Conservation (phyloP, 306 rosid species). For the Acacia acuminata region DNA sequence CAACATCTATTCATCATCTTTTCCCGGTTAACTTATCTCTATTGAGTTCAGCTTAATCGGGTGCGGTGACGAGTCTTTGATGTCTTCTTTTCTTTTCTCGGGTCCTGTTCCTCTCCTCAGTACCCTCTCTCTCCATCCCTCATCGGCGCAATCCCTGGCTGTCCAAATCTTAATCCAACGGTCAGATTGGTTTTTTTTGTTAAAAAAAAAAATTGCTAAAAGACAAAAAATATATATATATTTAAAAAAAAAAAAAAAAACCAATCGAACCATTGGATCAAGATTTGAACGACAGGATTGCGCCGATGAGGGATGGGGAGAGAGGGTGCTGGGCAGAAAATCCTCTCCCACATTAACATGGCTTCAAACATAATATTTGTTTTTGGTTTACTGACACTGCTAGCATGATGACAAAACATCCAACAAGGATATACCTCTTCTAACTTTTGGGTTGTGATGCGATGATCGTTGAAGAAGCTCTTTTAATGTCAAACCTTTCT, state of each 20-base stretch:
- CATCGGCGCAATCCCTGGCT: too few relatives aligned
- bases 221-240: too few relatives aligned
- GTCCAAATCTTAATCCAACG: too few relatives aligned
- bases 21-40: conserved; percentile 9
- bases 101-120: too few relatives aligned
- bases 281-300: too few relatives aligned
- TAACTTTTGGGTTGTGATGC: conserved; percentile 79
- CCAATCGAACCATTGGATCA: too few relatives aligned
- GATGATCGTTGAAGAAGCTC: conserved; percentile 93
- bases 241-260: too few relatives aligned
- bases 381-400: background rate
- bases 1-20: background rate
- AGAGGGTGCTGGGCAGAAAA: too few relatives aligned
- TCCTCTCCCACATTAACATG: background rate
- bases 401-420: background rate
- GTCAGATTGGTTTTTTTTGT: too few relatives aligned
- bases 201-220: too few relatives aligned
- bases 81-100: background rate
- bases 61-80: background rate
- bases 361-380: conserved; percentile 4
- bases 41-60: background rate
- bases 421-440: conserved; percentile 66
- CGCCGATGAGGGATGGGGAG: too few relatives aligned
- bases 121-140: too few relatives aligned
- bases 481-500: conserved; percentile 87